phyloP scores from a whole-genome alignment of 495 filamentous ascomycete species.

The Aspergillus nanangensis region DNA sequence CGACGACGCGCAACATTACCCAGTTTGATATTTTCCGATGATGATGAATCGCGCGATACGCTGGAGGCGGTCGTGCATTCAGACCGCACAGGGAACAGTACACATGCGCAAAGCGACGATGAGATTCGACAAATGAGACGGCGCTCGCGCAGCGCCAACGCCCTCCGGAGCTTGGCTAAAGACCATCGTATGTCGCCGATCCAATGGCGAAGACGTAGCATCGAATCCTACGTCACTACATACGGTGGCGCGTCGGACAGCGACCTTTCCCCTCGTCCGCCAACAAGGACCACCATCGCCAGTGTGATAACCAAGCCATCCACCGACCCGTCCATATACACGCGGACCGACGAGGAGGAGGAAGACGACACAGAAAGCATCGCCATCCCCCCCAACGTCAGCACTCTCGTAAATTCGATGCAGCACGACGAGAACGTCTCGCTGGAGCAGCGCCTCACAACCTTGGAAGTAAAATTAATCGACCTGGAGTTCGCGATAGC shows the following conservation, averaged over 20 bases:
- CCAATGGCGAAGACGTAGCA: conserved; percentile 22
- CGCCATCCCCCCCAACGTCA: conserved; percentile 32
- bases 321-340: conserved; percentile 19
- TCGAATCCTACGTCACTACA: conserved; percentile 16
- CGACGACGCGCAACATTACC: conserved; percentile 41
- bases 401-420: conserved; percentile 37
- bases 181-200: conserved; percentile 22
- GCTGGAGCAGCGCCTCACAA: conserved; percentile 48
- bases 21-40: conserved; percentile 38
- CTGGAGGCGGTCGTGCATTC: conserved; percentile 18
- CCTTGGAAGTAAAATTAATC: conserved; percentile 51
- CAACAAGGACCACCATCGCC: conserved; percentile 29
- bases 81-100: no score
- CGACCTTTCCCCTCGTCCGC: conserved; percentile 21
- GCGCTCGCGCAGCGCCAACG: conserved; percentile 29
- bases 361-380: conserved; percentile 21
- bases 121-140: conserved; percentile 21
- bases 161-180: conserved; percentile 19
- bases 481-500: conserved; percentile 53
- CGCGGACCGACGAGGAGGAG: conserved; percentile 10
- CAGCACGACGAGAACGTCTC: conserved; percentile 43
- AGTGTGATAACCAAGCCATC: conserved; percentile 24
- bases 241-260: conserved; percentile 19
- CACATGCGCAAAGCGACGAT: conserved; percentile 12
- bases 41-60: conserved; percentile 33